Conservation (phyloP, 805 yeast species). For the Wickerhamomyces xylosicus region DNA sequence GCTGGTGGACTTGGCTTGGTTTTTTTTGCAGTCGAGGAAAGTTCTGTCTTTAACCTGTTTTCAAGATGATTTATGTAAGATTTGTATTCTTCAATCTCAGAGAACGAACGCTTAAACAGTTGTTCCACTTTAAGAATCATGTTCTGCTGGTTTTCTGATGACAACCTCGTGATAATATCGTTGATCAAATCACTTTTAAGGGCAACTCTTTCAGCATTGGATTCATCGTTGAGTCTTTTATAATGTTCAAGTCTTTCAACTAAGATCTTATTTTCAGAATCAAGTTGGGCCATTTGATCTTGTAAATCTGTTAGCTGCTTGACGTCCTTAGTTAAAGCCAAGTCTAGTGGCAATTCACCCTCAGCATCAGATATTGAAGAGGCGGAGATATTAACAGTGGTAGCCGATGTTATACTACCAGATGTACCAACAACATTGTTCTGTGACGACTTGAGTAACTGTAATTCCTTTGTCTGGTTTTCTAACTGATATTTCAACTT, state of each 20-base stretch:
- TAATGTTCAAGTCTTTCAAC: constrained; percentile 63
- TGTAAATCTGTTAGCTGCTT: constrained; percentile 1
- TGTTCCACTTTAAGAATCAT: constrained; percentile 36
- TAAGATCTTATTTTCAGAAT: constrained; percentile 55
- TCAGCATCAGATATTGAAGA: too few relatives aligned
- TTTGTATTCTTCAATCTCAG: constrained; percentile 49
- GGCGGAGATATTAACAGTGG: constrained; percentile 4
- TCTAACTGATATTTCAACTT: constrained; percentile 52
- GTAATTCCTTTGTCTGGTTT: constrained; percentile 44
- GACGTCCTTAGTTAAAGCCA: constrained; percentile 5
- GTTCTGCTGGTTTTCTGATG: constrained; percentile 24
- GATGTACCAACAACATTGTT: too few relatives aligned
- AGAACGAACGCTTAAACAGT: constrained; percentile 33
- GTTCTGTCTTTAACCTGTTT: constrained; percentile 29
- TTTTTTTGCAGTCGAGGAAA: constrained; percentile 1
- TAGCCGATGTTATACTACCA: neutral
- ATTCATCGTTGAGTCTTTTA: constrained; percentile 52
- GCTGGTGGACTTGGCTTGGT: constrained; percentile 1
- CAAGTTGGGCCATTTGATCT: constrained; percentile 32
- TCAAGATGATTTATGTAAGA: constrained; percentile 54
- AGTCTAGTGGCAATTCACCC: neutral
- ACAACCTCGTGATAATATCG: constrained; percentile 33
- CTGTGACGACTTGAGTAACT: constrained; percentile 20
- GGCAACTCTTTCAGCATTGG: constrained; percentile 41
- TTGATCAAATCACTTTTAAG: constrained; percentile 51